Evolutionary conservation across 2,329 filamentous ascomycete genomes (phyloP), one percentile per base, ranked within the genome.

Genomic region (Xylariomycetidae sp.): DNA sequence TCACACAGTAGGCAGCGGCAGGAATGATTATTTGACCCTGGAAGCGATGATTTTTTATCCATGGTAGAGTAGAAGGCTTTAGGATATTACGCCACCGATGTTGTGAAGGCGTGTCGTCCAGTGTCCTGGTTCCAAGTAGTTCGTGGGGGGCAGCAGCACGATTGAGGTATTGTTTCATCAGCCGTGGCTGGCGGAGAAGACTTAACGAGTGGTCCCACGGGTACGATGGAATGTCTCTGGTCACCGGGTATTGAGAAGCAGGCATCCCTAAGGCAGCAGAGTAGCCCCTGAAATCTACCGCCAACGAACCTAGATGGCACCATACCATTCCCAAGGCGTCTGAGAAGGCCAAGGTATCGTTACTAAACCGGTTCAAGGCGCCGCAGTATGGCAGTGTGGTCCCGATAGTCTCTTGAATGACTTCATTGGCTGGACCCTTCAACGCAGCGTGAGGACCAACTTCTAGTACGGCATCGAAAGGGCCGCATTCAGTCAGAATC

Each of bases 221-320:
- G 14, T 48, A 48, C 9, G 36, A 19, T 3, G 42, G 45, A 12
- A 48, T n/a, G n/a, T n/a, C n/a, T n/a, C n/a, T n/a, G n/a, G n/a
- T n/a, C n/a, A n/a, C n/a, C n/a, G n/a, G n/a, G n/a, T n/a, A n/a
- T n/a, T n/a, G n/a, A n/a, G n/a, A n/a, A n/a, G n/a, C n/a, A n/a
- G n/a, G n/a, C n/a, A n/a, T n/a, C n/a, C n/a, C n/a, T n/a, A n/a
- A n/a, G n/a, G n/a, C n/a, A n/a, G n/a, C n/a, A n/a, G n/a, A n/a
- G n/a, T n/a, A n/a, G n/a, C n/a, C n/a, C n/a, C n/a, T n/a, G n/a
- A 23, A 23, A 23, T 23, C 20, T 8, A 23, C 20, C n/a, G 20
- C 20, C n/a, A 8, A n/a, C 8, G 8, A 8, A 23, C 20, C 20
- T 23, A 23, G 20, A 8, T 23, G 8, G 8, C 8, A 23, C 20